Evolutionary conservation across 2,329 filamentous ascomycete species (phyloP), one percentile per base, ranked within the genome.

Genomic region (Penicillium corylophilum): DNA sequence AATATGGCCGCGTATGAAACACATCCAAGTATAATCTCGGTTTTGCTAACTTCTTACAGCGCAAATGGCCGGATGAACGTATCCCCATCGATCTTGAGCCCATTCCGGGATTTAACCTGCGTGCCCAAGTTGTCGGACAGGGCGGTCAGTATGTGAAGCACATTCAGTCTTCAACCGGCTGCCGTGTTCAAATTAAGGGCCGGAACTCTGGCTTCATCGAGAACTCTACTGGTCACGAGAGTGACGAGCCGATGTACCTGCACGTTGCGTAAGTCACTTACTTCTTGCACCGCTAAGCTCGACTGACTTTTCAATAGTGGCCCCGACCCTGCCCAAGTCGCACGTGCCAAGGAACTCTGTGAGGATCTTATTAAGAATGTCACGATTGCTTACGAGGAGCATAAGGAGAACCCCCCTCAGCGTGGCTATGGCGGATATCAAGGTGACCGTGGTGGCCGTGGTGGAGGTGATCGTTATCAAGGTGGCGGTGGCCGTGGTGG

Each of bases 21-120:
- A 7, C 23, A 5, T 18, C 33, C 9, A 8, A 33, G 1, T 23
- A 22, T 26, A 42, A 23, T 9, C 20, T 3, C 33, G 43, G n/a
- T 22, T 4, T 22, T 8, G 45, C 64, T 67, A 57, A 69, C 50
- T 16, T 15, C 20, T 9, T 50, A 47, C 46, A 95, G 90, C 90
- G 92, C 62, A 99, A 97, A 89, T 99, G 94, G 94, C 93, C 94
- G 1, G 94, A 97, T 68, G 91, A 96, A 75, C 90, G 89, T 64
- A 95, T 99, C 44, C 87, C 90, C 1, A 92, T 99, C 62, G 85
- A 86, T 56, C 84, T 99, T 51, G 94, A 97, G 63, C 89, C 93
- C 0, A 84, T 97, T 47, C 90, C 87, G 22, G 94, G 94, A 18
- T 99, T 99, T 76, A 99, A 99, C 68, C 79, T 99, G 43, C 88